Evolutionary conservation across 805 yeast species (phyloP).

Genomic region (Jamesozyma spencerorum): DNA sequence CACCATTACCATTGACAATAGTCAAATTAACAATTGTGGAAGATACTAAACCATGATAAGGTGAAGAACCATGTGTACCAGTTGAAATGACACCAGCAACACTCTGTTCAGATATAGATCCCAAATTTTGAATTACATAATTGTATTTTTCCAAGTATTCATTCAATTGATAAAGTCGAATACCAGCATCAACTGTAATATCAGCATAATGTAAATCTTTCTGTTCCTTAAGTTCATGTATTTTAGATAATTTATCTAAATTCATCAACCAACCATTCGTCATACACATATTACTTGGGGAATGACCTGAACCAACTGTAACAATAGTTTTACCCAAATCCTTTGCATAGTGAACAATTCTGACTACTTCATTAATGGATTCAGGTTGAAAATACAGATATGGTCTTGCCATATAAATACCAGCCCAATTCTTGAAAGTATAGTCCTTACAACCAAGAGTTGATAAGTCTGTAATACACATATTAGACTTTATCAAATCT

Average conservation of each 20-base stretch:
- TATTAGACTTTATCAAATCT: neutral
- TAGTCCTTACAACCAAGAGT: slow-evolving; percentile 21
- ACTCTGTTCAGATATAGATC: slow-evolving; percentile 89
- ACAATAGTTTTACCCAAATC: slow-evolving; percentile 53
- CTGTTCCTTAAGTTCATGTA: slow-evolving; percentile 40
- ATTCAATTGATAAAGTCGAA: slow-evolving; percentile 67
- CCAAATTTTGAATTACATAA: slow-evolving; percentile 81
- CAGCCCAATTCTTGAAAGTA: slow-evolving; percentile 65
- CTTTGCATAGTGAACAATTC: slow-evolving; percentile 59
- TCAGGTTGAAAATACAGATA: slow-evolving; percentile 72
- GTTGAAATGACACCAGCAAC: slow-evolving; percentile 94
- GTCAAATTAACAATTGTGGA: slow-evolving; percentile 78
- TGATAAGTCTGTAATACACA: slow-evolving; percentile 2
- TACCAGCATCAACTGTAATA: slow-evolving; percentile 91
- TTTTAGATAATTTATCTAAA: slow-evolving; percentile 62
- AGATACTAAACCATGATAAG: slow-evolving; percentile 81
- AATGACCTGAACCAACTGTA: slow-evolving; percentile 89
- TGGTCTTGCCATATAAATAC: slow-evolving; percentile 72
- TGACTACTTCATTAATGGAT: slow-evolving; percentile 55
- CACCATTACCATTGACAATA: slow-evolving; percentile 68
- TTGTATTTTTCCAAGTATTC: slow-evolving; percentile 52
- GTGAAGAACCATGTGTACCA: slow-evolving; percentile 94
- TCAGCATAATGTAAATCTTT: slow-evolving; percentile 67
- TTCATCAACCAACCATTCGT: slow-evolving; percentile 82
- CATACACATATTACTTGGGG: slow-evolving; percentile 87